Conservation (phyloP, 306 rosid species). For the Rubus parviflorus region DNA sequence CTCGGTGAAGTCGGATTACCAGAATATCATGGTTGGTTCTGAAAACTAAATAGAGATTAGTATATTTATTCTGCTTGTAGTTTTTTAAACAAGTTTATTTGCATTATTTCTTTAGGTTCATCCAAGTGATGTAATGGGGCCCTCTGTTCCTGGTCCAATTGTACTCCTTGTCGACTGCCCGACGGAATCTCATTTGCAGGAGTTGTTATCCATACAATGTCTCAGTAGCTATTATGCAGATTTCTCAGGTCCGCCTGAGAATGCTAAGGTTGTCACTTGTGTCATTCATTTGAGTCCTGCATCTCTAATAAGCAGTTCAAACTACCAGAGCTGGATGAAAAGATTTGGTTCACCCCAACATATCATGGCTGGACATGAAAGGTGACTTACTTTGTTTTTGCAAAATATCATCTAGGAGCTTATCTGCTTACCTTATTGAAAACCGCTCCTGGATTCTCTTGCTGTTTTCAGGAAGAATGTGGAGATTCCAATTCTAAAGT, state of each 20-base stretch:
- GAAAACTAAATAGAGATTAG: slow-evolving; percentile 15
- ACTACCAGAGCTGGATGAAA: slow-evolving; percentile 84
- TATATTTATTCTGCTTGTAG: neutral
- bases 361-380: slow-evolving; percentile 91
- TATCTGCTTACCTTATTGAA: slow-evolving; percentile 16
- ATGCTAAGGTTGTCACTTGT: slow-evolving; percentile 57
- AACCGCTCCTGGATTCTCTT: slow-evolving; percentile 9
- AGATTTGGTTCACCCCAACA: slow-evolving; percentile 77
- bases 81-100: slow-evolving; percentile 25
- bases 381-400: slow-evolving; percentile 40
- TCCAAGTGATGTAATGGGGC: slow-evolving; percentile 91
- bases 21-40: slow-evolving; percentile 63
- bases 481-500: slow-evolving; percentile 76
- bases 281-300: slow-evolving; percentile 86
- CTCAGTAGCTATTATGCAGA: slow-evolving; percentile 55
- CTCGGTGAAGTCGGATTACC: slow-evolving; percentile 76
- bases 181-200: slow-evolving; percentile 71
- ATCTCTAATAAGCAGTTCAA: slow-evolving; percentile 48
- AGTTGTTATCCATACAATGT: slow-evolving; percentile 55
- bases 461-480: slow-evolving; percentile 68
- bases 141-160: slow-evolving; percentile 90
- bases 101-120: slow-evolving; percentile 52
- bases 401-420: slow-evolving; percentile 8
- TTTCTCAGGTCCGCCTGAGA: slow-evolving; percentile 38
- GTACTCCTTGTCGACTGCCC: slow-evolving; percentile 96